Conservation (phyloP, 805 yeast genomes). For the Candida palmyrensis region DNA sequence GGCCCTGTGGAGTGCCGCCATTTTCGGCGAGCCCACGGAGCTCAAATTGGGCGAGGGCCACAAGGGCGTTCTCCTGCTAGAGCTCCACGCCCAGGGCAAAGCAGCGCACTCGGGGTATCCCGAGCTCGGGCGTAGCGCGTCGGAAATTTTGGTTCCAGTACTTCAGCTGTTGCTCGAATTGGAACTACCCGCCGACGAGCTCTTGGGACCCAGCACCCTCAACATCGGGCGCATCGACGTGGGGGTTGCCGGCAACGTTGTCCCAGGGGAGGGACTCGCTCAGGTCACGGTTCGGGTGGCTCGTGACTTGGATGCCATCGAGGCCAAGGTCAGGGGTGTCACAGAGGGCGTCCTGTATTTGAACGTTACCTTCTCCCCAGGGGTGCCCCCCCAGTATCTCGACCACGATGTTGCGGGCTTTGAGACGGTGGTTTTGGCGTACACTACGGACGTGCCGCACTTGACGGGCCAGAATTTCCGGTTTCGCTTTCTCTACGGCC, state of each 20-base stretch:
- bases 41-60: slow-evolving; percentile 65
- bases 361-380: slow-evolving; percentile 10
- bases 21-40: slow-evolving; percentile 77
- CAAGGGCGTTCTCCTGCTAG: slow-evolving; percentile 49
- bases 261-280: slow-evolving; percentile 56
- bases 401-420: slow-evolving; percentile 65
- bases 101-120: slow-evolving; percentile 71
- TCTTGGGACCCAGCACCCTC: slow-evolving; percentile 57
- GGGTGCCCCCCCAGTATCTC: slow-evolving; percentile 39
- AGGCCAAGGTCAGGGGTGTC: slow-evolving; percentile 27
- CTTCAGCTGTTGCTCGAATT: slow-evolving; percentile 40
- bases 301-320: slow-evolving; percentile 35
- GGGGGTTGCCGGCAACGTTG: slow-evolving; percentile 64
- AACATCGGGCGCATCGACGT: slow-evolving; percentile 55
- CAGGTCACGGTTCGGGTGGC: slow-evolving; percentile 51
- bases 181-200: slow-evolving; percentile 45
- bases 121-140: slow-evolving; percentile 59
- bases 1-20: slow-evolving; percentile 51
- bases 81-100: slow-evolving; percentile 45
- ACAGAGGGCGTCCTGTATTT: slow-evolving; percentile 24
- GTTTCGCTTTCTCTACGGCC: slow-evolving; percentile 55
- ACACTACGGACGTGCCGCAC: slow-evolving; percentile 40
- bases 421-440: slow-evolving; percentile 45
- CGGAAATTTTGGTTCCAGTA: slow-evolving; percentile 47
- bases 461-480: slow-evolving; percentile 14